phyloP scores from a whole-genome alignment of 2,329 filamentous ascomycete species.

The Falciphora oryzae region DNA sequence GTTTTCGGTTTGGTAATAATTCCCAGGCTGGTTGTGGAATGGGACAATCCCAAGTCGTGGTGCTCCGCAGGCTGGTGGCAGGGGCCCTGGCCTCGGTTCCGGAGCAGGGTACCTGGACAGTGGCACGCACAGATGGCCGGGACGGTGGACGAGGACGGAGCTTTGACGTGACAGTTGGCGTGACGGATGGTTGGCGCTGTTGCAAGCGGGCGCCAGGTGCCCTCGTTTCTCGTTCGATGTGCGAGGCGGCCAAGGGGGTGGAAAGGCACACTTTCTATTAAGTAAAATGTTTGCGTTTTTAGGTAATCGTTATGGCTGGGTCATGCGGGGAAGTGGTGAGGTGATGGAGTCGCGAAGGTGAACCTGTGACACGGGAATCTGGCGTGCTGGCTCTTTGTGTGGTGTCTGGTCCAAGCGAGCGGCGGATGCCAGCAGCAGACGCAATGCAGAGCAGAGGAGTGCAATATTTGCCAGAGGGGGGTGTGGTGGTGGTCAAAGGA shows the following conservation, averaged over 20 bases:
- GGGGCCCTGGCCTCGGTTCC: neutral
- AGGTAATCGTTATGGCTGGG: slow-evolving; percentile 34
- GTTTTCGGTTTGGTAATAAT: neutral
- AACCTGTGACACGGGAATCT: slow-evolving; percentile 8
- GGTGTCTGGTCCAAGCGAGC: neutral
- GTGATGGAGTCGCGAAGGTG: slow-evolving; percentile 5
- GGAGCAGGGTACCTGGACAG: neutral
- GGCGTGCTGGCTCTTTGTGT: slow-evolving; percentile 5
- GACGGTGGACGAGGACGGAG: neutral
- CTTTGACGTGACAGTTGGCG: slow-evolving; percentile 8
- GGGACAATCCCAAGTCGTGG: neutral
- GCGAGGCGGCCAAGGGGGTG: neutral
- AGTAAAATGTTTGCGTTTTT: slow-evolving; percentile 38
- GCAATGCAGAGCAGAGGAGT: neutral
- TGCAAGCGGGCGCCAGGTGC: slow-evolving; percentile 1
- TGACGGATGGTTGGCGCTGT: slow-evolving; percentile 7
- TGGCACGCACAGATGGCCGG: neutral
- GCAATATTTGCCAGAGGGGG: neutral
- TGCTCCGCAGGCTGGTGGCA: neutral
- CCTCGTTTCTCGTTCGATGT: slow-evolving; percentile 8
- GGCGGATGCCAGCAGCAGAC: neutral
- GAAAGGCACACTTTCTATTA: slow-evolving; percentile 33
- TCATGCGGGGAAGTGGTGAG: slow-evolving; percentile 33
- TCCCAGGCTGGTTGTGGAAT: neutral
- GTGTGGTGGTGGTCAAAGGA: neutral